Evolutionary conservation across 192 early-diverging fungal genomes (phyloP).

Genomic region (Rhizophagus clarus): DNA sequence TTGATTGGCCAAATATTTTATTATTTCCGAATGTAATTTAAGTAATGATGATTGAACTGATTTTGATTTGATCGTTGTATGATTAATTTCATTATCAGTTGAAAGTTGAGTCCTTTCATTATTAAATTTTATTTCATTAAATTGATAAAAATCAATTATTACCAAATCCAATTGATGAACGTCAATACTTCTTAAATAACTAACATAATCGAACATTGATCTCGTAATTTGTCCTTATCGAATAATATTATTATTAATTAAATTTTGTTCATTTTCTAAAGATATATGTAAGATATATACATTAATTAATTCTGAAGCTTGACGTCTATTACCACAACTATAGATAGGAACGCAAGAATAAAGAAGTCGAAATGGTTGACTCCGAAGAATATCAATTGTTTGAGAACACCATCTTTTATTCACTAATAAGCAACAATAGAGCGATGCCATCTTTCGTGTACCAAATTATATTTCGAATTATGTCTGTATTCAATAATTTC

Average conservation of each 20-base stretch:
- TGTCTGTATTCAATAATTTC: neutral
- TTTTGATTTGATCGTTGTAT: too few relatives aligned
- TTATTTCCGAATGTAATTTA: neutral
- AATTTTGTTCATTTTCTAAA: neutral
- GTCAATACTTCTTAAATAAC: neutral
- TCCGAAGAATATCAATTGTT: conserved; percentile 1
- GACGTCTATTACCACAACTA: too few relatives aligned
- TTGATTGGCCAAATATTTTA: neutral
- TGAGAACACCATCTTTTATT: neutral
- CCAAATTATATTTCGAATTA: neutral
- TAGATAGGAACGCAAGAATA: neutral
- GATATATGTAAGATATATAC: neutral
- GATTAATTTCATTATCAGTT: neutral
- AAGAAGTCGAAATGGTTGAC: neutral
- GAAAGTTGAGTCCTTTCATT: neutral
- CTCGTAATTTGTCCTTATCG: neutral
- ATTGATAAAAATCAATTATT: neutral
- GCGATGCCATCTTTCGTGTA: neutral
- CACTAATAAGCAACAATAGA: neutral
- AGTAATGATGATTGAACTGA: too few relatives aligned
- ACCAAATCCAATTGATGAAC: neutral
- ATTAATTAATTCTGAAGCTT: neutral
- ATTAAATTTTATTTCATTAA: neutral
- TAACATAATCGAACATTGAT: neutral
- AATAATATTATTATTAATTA: neutral